Base-by-base conservation (phyloP, 768 basidiomycete species). In the Mycena floridula region DNA sequence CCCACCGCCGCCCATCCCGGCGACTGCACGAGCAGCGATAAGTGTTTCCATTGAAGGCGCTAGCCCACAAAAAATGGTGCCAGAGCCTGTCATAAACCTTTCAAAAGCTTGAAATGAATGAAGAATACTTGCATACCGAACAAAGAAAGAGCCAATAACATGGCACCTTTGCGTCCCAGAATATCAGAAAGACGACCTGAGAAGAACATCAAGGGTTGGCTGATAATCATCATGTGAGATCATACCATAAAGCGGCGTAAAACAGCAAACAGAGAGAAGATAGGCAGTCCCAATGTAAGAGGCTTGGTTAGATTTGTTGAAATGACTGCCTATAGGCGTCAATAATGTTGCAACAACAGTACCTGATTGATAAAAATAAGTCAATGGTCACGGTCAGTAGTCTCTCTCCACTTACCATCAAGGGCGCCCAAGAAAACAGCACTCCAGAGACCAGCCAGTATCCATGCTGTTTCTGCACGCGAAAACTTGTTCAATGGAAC, bases 1-100 rank as follows among this genome's bases (percentile, higher is more conserved):
- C 81, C 90, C 86, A 63, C 90, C 92, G 45, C 92, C 90, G 45
- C 89, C 92, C 81, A 90, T 89, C 40, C 93, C 93, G 22, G 93
- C 91, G 36, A 96, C 64, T 3, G 89, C 81, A 11, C 94, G 79
- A 45, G 86, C 88, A 32, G 73, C 72, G 49, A 95, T 90, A 43
- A 96, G 74, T 11, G 73, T 61, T 50, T 79, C 74, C 93, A 97
- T 95, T 5, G 83, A 86, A 7, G 85, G 81, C 32, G 91, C 94
- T 32, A 93, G 53, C 1, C 89, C 95, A 58, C 93, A 97, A 13
- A 83, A 70, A 32, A 90, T 69, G 2, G 92, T 97, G 18, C 94
- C 94, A 48, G 77, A 70, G 18, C 85, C 86, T 89, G 57, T 53
- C 13, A n/a, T 20, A n/a, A n/a, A n/a, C n/a, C n/a, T n/a, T n/a